Conservation (phyloP, 2,329 filamentous ascomycete species). For the Colletotrichum kahawae region DNA sequence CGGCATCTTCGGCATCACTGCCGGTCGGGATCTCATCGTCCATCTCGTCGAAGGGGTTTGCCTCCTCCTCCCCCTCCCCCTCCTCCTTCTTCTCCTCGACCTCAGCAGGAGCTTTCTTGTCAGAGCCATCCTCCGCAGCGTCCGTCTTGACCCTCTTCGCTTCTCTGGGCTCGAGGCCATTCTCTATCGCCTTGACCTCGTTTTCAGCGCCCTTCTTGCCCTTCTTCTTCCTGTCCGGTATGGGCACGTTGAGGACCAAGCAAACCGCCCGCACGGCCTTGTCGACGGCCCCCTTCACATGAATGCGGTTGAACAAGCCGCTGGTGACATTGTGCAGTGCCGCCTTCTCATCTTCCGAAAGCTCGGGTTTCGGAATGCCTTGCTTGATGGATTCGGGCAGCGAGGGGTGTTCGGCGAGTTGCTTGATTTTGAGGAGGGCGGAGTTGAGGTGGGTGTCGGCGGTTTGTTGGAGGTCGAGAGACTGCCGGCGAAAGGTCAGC, state of each 20-base stretch:
- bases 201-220: slow-evolving; percentile 33
- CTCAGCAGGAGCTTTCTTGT: slow-evolving; percentile 27
- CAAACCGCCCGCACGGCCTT: slow-evolving; percentile 56
- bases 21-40: slow-evolving; percentile 23
- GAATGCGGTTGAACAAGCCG: slow-evolving; percentile 56
- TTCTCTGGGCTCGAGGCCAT: slow-evolving; percentile 33
- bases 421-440: slow-evolving; percentile 58
- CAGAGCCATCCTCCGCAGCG: slow-evolving; percentile 23
- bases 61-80: slow-evolving; percentile 24
- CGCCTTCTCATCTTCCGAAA: slow-evolving; percentile 55
- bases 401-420: slow-evolving; percentile 54
- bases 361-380: slow-evolving; percentile 53
- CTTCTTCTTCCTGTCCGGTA: slow-evolving; percentile 49
- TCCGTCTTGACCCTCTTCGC: slow-evolving; percentile 31
- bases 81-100: slow-evolving; percentile 34
- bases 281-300: slow-evolving; percentile 54
- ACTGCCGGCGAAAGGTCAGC: slow-evolving; percentile 38
- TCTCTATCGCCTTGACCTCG: slow-evolving; percentile 35
- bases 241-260: slow-evolving; percentile 49
- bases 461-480: slow-evolving; percentile 62
- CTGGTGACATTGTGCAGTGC: slow-evolving; percentile 66
- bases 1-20: not conserved
- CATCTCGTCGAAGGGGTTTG: slow-evolving; percentile 27
- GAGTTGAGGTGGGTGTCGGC: slow-evolving; percentile 62
- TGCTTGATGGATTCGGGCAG: slow-evolving; percentile 54